Percentiles rank a stretch among this genome's conserved stretches.
Conservation (phyloP, 257 asterid species). For the Lycium ferocissimum region DNA sequence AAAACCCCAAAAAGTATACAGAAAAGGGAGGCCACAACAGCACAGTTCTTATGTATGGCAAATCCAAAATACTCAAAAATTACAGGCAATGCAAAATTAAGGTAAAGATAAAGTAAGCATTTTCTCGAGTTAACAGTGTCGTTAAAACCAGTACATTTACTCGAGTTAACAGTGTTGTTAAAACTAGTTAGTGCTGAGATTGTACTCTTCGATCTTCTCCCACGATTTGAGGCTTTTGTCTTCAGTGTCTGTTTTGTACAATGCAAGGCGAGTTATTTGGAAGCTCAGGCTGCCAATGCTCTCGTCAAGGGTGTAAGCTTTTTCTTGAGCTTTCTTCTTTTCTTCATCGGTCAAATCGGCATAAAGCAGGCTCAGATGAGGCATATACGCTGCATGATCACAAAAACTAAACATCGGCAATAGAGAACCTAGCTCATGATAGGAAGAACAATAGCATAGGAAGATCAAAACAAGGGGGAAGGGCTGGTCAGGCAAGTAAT, state of each 20-base stretch:
- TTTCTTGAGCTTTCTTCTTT: conserved; percentile 74
- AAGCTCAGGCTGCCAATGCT: conserved; percentile 57
- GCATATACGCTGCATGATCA: conserved; percentile 82
- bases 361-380: conserved; percentile 88
- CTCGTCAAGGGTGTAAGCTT: conserved; percentile 66
- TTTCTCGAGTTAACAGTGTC: neutral
- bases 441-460: neutral
- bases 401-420: neutral
- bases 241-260: conserved; percentile 78
- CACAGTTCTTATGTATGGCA: too few species aligned
- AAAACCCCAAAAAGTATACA: neutral
- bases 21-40: neutral
- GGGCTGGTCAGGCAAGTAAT: neutral
- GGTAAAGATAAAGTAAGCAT: neutral
- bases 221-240: conserved; percentile 88
- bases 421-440: neutral
- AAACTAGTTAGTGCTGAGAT: conserved; percentile 3
- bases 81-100: neutral
- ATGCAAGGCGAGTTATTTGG: conserved; percentile 66
- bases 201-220: conserved; percentile 79
- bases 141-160: neutral
- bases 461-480: neutral
- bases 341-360: conserved; percentile 73
- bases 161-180: neutral
- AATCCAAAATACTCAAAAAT: neutral